Evolutionary conservation across 2,329 filamentous ascomycete species (phyloP), one percentile per base, ranked within the genome.

Genomic region (Sporothrix schenckii): DNA sequence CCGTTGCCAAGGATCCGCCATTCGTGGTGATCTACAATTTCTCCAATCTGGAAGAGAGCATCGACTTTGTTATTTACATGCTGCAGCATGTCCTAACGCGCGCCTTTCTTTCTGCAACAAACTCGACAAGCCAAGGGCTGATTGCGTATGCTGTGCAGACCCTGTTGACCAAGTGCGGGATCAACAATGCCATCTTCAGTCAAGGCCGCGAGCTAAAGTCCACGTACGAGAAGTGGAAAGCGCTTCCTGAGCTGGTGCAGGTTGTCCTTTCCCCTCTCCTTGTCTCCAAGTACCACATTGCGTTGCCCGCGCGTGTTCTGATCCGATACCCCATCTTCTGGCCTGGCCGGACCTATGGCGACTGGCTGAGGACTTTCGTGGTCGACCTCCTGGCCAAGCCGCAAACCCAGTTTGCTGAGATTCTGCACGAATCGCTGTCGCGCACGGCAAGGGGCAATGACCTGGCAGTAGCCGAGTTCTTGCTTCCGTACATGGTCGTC

Each of bases 101-200:
- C 72, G 91, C 94, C 0, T 99, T 99, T 77, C 83, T 97, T 56
- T 97, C 94, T 0, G 91, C 92, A 1, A 95, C 91, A 0, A 96
- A 97, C 77, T 91, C 93, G 2, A 90, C 89, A 74, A 86, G 93
- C 6, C 95, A 98, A 79, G 94, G 93, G 0, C 97, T 96, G 77
- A 84, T 99, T 21, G 94, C 94, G 1, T 99, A 92, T 79, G 92
- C 91, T 1, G 97, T 99, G 89, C 95, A 99, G 79, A 91, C 97
- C 76, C 85, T 98, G 53, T 85, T 98, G 3, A 89, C 90, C 58
- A 88, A 90, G 74, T 92, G 91, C 76, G 89, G 91, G 39, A 89
- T 97, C 76, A 89, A 85, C 71, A 82, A 86, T 13, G 87, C 86
- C 0, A 84, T 83, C 67, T 41, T 30, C 30, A 69, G 61, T 44